Base-by-base conservation (phyloP, 495 filamentous ascomycete species). In the Penicillium argentinense region DNA sequence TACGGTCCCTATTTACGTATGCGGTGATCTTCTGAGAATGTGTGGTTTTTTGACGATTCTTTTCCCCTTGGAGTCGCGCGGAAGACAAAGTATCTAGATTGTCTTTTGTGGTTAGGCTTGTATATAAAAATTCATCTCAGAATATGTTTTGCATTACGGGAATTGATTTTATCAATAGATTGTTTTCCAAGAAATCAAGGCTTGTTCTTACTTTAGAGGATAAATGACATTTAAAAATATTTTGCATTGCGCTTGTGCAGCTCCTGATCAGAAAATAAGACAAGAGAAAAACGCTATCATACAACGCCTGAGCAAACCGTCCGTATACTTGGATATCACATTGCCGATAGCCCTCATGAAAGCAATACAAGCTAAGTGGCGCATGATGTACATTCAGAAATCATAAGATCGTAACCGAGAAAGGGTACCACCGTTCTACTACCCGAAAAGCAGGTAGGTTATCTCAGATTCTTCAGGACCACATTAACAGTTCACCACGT, bases 1-100 rank as follows among this genome's bases (percentile, higher is more conserved):
- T 59, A 64, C 61, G 4, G 54, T 62, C 37, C 69, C 69, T 11
- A 51, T 73, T 40, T 73, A 67, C 42, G 57, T 69, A 2, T 73
- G 69, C 53, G 69, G 66, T 29, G 59, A 53, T 19, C 42, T 69
- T 37, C 59, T 64, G 43, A 63, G 57, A 8, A 47, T 64, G 28
- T 45, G 63, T 25, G 57, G 65, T 37, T 23, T 69, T 37, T 53
- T 68, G 30, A 66, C 67, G 24, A 25, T 71, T 21, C 26, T 71
- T 1, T 61, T 72, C 25, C 69, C 69, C 0, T 63, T 74, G 47
- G 69, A 74, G 43, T 52, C 53, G 24, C 38, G 53, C 3, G 53
- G 53, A 28, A 51, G 34, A 13, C 36, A 48, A 22, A 56, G 48
- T 14, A 52, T 52, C n/a, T 56, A 39, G 23, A 21, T 23, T 3